phyloP scores from a whole-genome alignment of 2,329 filamentous ascomycete species.

The Shiraia bambusicola region DNA sequence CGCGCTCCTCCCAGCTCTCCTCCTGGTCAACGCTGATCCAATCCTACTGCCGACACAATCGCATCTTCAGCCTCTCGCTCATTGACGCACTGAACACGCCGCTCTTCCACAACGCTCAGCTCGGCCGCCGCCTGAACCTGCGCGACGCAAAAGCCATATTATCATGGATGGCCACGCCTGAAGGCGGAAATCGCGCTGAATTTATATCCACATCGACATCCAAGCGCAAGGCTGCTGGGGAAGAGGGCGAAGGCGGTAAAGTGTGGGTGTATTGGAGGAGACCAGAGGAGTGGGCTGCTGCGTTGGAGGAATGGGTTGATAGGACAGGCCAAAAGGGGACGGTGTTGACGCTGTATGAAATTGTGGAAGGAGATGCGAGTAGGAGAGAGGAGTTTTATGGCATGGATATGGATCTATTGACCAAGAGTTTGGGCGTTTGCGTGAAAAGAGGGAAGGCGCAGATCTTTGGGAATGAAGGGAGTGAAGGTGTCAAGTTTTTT shows the following conservation, averaged over 20 bases:
- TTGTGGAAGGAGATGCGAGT: constrained; percentile 83
- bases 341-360: constrained; percentile 90
- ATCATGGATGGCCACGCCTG: constrained; percentile 56
- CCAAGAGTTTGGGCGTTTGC: constrained; percentile 74
- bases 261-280: constrained; percentile 81
- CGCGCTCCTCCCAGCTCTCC: constrained; percentile 71
- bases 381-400: constrained; percentile 71
- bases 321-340: constrained; percentile 83
- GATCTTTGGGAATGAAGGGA: constrained; percentile 79
- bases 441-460: constrained; percentile 92
- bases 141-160: constrained; percentile 57
- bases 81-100: constrained; percentile 56
- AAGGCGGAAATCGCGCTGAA: constrained; percentile 63
- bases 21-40: constrained; percentile 89
- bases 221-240: constrained; percentile 22
- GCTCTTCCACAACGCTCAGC: constrained; percentile 55
- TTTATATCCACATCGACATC: constrained; percentile 51
- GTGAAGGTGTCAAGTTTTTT: constrained; percentile 95
- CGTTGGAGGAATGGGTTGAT: constrained; percentile 78
- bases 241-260: constrained; percentile 34
- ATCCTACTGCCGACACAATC: constrained; percentile 76
- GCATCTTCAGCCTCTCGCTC: constrained; percentile 73
- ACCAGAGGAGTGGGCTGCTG: constrained; percentile 85
- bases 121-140: constrained; percentile 51
- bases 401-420: constrained; percentile 81